These are phyloP conservation scores for Melanomma pulvis-pyrius DNA, from an alignment of 495 filamentous ascomycete species.

Conservation along the genomic window DNA sequence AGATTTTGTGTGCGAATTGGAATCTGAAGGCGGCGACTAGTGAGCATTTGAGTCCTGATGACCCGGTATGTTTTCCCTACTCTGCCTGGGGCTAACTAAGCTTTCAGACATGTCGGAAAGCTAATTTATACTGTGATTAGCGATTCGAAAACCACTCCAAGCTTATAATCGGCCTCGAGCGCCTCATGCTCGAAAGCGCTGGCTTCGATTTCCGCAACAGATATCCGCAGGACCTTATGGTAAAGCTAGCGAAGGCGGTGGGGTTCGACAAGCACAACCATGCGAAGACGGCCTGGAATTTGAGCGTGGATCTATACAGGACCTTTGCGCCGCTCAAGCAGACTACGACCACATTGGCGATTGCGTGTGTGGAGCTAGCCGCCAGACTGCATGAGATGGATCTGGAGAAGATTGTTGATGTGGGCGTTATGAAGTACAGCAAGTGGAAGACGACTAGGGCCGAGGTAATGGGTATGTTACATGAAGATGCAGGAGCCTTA, in stretches of 20 bases:
- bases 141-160: conserved; percentile 75
- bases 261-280: conserved; percentile 54
- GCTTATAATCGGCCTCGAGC: conserved; percentile 82
- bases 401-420: conserved; percentile 51
- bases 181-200: conserved; percentile 89
- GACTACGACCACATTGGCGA: conserved; percentile 73
- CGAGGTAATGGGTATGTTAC: conserved; percentile 68
- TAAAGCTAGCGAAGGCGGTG: conserved; percentile 68
- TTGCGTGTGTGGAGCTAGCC: conserved; percentile 80
- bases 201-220: conserved; percentile 94
- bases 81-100: background rate
- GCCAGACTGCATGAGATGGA: conserved; percentile 62
- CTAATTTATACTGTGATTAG: conserved; percentile 47
- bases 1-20: conserved; percentile 87
- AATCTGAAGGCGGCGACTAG: conserved; percentile 73
- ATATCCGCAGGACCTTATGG: conserved; percentile 78
- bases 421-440: conserved; percentile 49
- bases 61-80: conserved; percentile 58
- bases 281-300: conserved; percentile 67
- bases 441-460: conserved; percentile 64
- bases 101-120: background rate
- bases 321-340: conserved; percentile 93
- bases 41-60: conserved; percentile 80
- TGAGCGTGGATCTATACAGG: conserved; percentile 85
- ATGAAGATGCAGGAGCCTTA: background rate